Conservation (phyloP, 2,329 filamentous ascomycete genomes). For the Didymella sp. region DNA sequence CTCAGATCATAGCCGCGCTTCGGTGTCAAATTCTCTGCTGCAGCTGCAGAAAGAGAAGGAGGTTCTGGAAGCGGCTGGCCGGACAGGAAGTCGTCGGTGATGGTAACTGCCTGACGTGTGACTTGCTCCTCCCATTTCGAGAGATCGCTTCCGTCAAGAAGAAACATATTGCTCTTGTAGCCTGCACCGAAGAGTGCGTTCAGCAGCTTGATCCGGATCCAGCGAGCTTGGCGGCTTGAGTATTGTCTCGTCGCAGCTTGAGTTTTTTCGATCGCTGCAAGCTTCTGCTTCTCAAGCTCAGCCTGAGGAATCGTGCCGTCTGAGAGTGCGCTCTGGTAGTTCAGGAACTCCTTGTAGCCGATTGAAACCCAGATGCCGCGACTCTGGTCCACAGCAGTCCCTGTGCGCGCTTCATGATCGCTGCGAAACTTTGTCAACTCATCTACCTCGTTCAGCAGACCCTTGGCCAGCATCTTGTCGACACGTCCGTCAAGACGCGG, state of each 20-base stretch:
- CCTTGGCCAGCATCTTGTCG: slow-evolving; percentile 78
- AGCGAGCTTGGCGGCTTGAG: slow-evolving; percentile 80
- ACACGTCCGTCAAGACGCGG: slow-evolving; percentile 77
- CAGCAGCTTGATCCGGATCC: slow-evolving; percentile 85
- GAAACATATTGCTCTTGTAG: slow-evolving; percentile 67
- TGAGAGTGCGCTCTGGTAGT: slow-evolving; percentile 62
- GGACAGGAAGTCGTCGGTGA: slow-evolving; percentile 70
- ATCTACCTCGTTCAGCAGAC: slow-evolving; percentile 68
- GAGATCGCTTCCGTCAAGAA: slow-evolving; percentile 81
- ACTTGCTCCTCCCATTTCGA: slow-evolving; percentile 69
- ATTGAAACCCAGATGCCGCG: slow-evolving; percentile 97
- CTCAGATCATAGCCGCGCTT: slow-evolving; percentile 60
- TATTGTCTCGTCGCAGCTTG: slow-evolving; percentile 88
- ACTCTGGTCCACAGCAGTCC: slow-evolving; percentile 69
- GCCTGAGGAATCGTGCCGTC: slow-evolving; percentile 34
- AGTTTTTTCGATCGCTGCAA: slow-evolving; percentile 72
- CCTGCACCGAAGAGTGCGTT: slow-evolving; percentile 67
- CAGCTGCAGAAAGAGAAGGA: slow-evolving; percentile 61
- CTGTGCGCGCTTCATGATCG: slow-evolving; percentile 53
- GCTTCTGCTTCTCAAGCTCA: slow-evolving; percentile 64
- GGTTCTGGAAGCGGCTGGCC: slow-evolving; percentile 61
- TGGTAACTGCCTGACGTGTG: slow-evolving; percentile 65
- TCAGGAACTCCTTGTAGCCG: slow-evolving; percentile 88
- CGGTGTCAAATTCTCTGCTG: slow-evolving; percentile 63
- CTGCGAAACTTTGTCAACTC: slow-evolving; percentile 59